Percentiles rank a stretch among this genome's conserved stretches.
These are phyloP conservation scores for Diaporthe longicolla DNA, from an alignment of 2,329 filamentous ascomycete genomes.

Conservation along the genomic window DNA sequence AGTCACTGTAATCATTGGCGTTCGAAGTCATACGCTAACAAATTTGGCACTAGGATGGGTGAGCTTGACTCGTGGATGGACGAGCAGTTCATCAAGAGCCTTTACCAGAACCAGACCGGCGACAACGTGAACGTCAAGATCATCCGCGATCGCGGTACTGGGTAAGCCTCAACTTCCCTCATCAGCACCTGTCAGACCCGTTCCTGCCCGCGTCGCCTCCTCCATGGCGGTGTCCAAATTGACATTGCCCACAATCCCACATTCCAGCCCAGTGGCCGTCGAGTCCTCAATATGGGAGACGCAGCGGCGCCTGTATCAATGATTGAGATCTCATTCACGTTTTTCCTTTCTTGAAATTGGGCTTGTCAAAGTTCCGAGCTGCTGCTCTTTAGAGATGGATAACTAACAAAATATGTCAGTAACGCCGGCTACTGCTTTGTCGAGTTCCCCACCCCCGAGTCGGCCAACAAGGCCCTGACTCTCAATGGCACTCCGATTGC, in stretches of 20 bases:
- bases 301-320: neutral
- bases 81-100: slow-evolving; percentile 96
- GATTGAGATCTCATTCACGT: neutral
- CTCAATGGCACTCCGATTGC: slow-evolving; percentile 92
- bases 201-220: neutral
- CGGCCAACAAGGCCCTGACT: slow-evolving; percentile 90
- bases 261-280: neutral
- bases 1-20: neutral
- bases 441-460: slow-evolving; percentile 84
- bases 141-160: slow-evolving; percentile 99
- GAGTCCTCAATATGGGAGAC: neutral
- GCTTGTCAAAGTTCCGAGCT: no score
- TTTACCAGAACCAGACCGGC: slow-evolving; percentile 89
- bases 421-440: slow-evolving; percentile 96
- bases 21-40: neutral
- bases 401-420: slow-evolving; percentile 61
- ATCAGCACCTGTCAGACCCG: neutral
- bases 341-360: neutral
- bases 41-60: slow-evolving; percentile 81
- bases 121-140: slow-evolving; percentile 99
- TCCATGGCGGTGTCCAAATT: no score
- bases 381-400: neutral
- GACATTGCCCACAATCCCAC: neutral
- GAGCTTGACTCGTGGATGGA: slow-evolving; percentile 99
- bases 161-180: slow-evolving; percentile 67